Percentiles rank a stretch among this genome's conserved stretches.
phyloP scores from a whole-genome alignment of 129 eudicot genomes.

The Oenanthe sinensis region DNA sequence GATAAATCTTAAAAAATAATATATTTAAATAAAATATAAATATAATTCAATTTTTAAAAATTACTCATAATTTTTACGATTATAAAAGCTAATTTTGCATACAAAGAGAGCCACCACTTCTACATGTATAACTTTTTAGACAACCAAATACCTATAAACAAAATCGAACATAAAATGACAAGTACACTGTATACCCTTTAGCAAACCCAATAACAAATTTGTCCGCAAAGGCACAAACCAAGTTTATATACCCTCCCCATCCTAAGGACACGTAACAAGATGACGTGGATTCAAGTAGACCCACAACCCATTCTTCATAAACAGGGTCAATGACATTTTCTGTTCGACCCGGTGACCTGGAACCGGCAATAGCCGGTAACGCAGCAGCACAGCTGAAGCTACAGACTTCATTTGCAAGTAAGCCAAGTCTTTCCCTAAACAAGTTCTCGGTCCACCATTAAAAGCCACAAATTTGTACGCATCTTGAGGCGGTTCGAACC shows the following conservation, averaged over 20 bases:
- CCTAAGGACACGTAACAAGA: conserved; percentile 21
- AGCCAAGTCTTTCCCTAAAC: conserved; percentile 71
- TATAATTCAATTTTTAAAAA: too few species aligned
- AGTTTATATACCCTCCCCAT: background rate
- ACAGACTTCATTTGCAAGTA: conserved; percentile 86
- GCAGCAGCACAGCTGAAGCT: conserved; percentile 68
- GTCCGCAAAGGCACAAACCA: conserved; percentile 6
- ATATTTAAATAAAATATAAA: too few species aligned
- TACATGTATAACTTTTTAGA: too few species aligned
- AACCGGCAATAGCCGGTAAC: conserved; percentile 52
- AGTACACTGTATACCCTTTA: too few species aligned
- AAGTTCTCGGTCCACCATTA: conserved; percentile 77
- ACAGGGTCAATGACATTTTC: conserved; percentile 76
- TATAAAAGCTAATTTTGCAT: too few species aligned
- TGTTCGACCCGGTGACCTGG: conserved; percentile 85
- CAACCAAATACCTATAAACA: too few species aligned
- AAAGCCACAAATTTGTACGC: conserved; percentile 73
- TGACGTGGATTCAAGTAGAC: conserved; percentile 61
- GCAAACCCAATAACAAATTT: too few species aligned
- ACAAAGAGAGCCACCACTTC: too few species aligned
- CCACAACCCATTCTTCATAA: conserved; percentile 69
- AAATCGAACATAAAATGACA: too few species aligned
- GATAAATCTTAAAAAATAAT: too few species aligned
- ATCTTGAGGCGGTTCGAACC: conserved; percentile 69
- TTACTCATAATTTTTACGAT: too few species aligned